Evolutionary conservation across 495 filamentous ascomycete species (phyloP).

Genomic region (Choiromyces venosus): DNA sequence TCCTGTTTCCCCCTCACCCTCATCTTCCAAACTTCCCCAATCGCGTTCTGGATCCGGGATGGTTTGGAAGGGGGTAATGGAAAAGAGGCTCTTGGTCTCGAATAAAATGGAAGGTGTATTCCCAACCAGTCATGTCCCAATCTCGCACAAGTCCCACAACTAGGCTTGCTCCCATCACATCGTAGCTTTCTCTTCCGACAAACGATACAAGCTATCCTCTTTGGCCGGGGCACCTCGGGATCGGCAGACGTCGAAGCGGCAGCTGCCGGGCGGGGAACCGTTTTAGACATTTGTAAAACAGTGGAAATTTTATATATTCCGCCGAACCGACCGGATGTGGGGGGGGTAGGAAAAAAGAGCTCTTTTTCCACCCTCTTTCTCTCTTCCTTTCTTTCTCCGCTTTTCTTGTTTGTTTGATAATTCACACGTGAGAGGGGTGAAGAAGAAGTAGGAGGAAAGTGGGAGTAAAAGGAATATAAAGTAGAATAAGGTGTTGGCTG

Average conservation of each 20-base stretch:
- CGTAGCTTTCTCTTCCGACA: slow-evolving; percentile 90
- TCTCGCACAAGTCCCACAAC: slow-evolving; percentile 85
- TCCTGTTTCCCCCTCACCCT: background rate
- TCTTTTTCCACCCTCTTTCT: background rate
- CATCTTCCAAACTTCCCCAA: background rate
- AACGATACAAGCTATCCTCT: slow-evolving; percentile 93
- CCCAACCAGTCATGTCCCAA: slow-evolving; percentile 68
- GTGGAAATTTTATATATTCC: background rate
- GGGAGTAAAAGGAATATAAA: background rate
- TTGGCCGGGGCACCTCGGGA: slow-evolving; percentile 63
- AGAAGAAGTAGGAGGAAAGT: background rate
- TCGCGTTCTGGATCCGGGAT: background rate
- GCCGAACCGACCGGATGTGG: background rate
- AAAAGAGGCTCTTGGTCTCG: background rate
- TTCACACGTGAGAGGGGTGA: background rate
- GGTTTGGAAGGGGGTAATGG: background rate
- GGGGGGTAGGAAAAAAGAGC: background rate
- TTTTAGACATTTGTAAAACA: background rate
- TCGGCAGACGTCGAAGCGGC: slow-evolving; percentile 13
- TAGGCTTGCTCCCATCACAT: slow-evolving; percentile 71
- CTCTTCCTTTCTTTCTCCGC: background rate
- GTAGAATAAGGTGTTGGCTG: background rate
- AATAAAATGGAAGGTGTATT: slow-evolving; percentile 5
- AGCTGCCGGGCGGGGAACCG: slow-evolving; percentile 8
- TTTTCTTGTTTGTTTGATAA: background rate